Conservation (phyloP, 2,329 filamentous ascomycete genomes). For the Penicillium sp. region DNA sequence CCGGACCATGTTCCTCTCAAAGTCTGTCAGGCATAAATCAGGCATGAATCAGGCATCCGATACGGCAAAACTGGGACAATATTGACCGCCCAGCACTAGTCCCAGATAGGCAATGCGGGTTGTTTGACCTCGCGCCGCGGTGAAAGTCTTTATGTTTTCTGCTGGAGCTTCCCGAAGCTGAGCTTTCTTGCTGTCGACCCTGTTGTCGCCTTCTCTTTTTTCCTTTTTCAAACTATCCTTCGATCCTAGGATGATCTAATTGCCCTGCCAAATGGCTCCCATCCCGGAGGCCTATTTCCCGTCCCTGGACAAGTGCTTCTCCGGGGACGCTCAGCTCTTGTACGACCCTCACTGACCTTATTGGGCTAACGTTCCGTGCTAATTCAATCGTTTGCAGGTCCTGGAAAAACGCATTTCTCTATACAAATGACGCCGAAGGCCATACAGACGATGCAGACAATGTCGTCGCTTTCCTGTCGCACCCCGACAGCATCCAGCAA, state of each 20-base stretch:
- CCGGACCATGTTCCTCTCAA: too few species aligned
- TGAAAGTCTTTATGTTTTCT: slow-evolving; percentile 36
- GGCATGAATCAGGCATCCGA: slow-evolving; percentile 23
- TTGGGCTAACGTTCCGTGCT: slow-evolving; percentile 19
- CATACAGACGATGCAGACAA: slow-evolving; percentile 58
- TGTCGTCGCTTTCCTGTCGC: slow-evolving; percentile 71
- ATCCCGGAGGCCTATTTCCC: slow-evolving; percentile 78
- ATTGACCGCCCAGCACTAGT: slow-evolving; percentile 34
- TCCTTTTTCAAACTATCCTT: slow-evolving; percentile 12
- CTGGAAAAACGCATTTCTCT: slow-evolving; percentile 61
- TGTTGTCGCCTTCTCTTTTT: slow-evolving; percentile 3
- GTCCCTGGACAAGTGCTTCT: slow-evolving; percentile 81
- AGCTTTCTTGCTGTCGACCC: slow-evolving; percentile 15
- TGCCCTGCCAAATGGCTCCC: slow-evolving; percentile 65
- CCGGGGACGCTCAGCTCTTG: slow-evolving; percentile 79
- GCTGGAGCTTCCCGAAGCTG: slow-evolving; percentile 32
- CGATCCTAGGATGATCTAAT: slow-evolving; percentile 46
- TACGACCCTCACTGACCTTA: slow-evolving; percentile 45
- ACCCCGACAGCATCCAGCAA: slow-evolving; percentile 69
- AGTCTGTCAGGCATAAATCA: too few species aligned
- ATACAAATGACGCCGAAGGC: slow-evolving; percentile 48
- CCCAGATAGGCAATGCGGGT: slow-evolving; percentile 40
- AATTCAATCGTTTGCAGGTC: slow-evolving; percentile 57
- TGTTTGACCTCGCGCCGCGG: slow-evolving; percentile 39
- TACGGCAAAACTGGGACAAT: too few species aligned